Evolutionary conservation across 495 filamentous ascomycete species (phyloP), one percentile per base, ranked within the genome.

Genomic region (Trichoderma orchidacearum): DNA sequence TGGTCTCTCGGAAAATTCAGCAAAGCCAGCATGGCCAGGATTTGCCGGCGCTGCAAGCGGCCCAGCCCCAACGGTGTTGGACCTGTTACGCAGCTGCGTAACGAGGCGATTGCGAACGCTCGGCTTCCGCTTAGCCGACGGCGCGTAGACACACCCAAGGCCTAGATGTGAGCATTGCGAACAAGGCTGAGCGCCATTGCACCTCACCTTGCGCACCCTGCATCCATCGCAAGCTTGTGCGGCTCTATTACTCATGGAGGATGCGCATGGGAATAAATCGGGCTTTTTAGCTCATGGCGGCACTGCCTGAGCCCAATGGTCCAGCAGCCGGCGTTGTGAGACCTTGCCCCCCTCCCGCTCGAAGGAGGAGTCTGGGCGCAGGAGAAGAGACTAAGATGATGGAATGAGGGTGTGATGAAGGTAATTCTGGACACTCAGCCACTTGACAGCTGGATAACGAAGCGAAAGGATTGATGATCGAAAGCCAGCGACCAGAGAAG

Each of bases 171-270:
- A 32, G 35, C 56, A 58, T 23, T 58, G 56, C 13, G 54, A 56
- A 35, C 63, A 65, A 15, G 63, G 63, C 45, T 60, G 57, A 17
- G 51, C 36, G 51, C 63, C 61, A 32, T 63, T 61, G 34, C 63
- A 65, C 38, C 63, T 65, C 36, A 63, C 59, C 48, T 65, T 65
- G 7, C 63, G 58, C 32, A 57, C 29, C 18, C 61, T 57, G 36
- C 63, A 65, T 23, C 60, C 59, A 51, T 63, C 63, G 55, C 63
- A 65, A 13, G 56, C 56, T 48, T 56, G 41, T 25, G 41, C 41
- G 3, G 41, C 41, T 48, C 41, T 48, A 23, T 48, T 48, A 48
- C 41, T 48, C 41, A 48, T 48, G 41, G 41, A 48, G 18, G 41
- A 48, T 11, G 41, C 41, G 41, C 41, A 48, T 48, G 41, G n/a